Evolutionary conservation across 176 grass and related monocot species (phyloP).

Genomic region (Oryza glumipatula): DNA sequence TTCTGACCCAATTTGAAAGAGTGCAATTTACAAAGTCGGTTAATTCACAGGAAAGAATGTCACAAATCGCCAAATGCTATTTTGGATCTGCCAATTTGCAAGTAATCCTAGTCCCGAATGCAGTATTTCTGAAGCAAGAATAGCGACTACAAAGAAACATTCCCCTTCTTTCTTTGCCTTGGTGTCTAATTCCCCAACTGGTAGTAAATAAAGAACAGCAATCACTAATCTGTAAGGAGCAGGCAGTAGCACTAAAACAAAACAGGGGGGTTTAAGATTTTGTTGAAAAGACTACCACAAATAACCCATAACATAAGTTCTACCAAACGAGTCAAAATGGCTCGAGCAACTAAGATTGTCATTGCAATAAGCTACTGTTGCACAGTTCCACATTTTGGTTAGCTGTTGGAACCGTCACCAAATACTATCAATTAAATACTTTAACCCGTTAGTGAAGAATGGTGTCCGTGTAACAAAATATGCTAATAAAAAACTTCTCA

Average conservation of each 20-base stretch:
- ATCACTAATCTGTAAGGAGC: background rate
- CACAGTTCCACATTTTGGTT: background rate
- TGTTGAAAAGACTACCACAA: background rate
- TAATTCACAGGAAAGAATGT: background rate
- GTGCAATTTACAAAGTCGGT: background rate
- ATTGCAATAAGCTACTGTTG: background rate
- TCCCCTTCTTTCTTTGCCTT: background rate
- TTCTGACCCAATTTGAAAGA: background rate
- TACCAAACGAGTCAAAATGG: background rate
- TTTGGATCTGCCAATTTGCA: background rate
- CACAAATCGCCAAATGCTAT: background rate
- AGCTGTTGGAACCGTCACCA: background rate
- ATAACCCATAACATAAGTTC: background rate
- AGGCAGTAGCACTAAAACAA: background rate
- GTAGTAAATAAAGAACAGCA: background rate
- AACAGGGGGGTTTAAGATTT: background rate
- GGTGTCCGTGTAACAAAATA: background rate
- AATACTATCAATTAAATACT: too few relatives aligned
- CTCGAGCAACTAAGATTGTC: background rate
- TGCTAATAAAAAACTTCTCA: background rate
- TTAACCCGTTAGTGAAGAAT: background rate
- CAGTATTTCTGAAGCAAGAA: background rate
- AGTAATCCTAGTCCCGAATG: background rate
- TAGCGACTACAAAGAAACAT: background rate
- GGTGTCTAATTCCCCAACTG: background rate